A percentile compares a stretch with the other conserved stretches of the same genome.
Conservation (phyloP, 2,329 filamentous ascomycete genomes). For the Ophiostoma populinum region DNA sequence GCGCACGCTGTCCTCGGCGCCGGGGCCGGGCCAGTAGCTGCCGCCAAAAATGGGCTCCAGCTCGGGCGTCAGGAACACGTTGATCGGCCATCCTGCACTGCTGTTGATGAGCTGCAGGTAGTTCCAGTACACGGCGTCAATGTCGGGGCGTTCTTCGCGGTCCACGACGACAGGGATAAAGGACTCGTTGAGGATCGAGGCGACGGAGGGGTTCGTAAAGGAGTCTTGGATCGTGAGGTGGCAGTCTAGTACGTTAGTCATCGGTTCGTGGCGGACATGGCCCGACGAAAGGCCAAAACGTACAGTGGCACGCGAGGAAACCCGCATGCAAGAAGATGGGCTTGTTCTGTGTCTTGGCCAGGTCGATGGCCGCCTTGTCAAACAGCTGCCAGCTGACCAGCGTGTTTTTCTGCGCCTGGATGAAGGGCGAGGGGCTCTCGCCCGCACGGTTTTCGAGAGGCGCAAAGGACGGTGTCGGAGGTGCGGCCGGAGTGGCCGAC, state of each 20-base stretch:
- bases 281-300: constrained; percentile 23
- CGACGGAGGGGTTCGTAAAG: constrained; percentile 69
- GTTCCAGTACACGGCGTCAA: constrained; percentile 96
- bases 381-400: constrained; percentile 86
- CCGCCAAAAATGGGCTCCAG: constrained; percentile 90
- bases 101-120: constrained; percentile 89
- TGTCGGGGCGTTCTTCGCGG: constrained; percentile 80
- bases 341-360: constrained; percentile 68
- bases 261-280: background rate
- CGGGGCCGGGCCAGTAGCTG: constrained; percentile 84
- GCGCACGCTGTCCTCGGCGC: constrained; percentile 27
- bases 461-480: constrained; percentile 4
- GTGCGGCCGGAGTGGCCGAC: background rate
- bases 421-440: constrained; percentile 33
- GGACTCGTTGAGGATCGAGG: constrained; percentile 62
- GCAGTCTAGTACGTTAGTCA: constrained; percentile 36
- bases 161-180: constrained; percentile 92
- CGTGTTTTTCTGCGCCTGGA: constrained; percentile 61
- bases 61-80: constrained; percentile 89
- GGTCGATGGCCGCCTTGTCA: constrained; percentile 55
- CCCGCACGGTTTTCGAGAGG: constrained; percentile 21
- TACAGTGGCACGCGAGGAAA: constrained; percentile 90
- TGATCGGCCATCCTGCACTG: constrained; percentile 83
- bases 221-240: constrained; percentile 89
- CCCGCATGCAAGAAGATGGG: constrained; percentile 89